Conservation (phyloP, 2,329 filamentous ascomycete species). For the Apiospora marii region DNA sequence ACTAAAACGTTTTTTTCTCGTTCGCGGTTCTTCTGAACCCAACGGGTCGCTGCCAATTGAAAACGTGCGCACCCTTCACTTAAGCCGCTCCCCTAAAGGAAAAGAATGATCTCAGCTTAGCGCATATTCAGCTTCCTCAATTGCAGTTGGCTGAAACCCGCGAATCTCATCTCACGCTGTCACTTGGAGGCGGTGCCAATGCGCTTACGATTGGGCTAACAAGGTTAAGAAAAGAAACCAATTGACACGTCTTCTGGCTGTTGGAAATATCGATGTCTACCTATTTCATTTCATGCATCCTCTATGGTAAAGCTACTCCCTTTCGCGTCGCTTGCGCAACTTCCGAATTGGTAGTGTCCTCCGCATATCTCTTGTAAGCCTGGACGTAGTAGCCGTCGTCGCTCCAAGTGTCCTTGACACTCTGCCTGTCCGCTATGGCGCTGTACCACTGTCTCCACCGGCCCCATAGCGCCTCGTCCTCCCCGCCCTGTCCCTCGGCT, state of each 20-base stretch:
- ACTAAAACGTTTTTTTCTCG: not conserved
- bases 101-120: not conserved
- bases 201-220: not conserved
- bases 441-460: conserved; percentile 71
- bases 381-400: conserved; percentile 71
- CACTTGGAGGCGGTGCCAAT: not conserved
- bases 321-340: conserved; percentile 69
- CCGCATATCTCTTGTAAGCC: conserved; percentile 73
- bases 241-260: not conserved
- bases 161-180: not conserved
- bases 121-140: not conserved
- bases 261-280: not conserved
- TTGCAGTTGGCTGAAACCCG: not conserved
- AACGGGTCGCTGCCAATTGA: not conserved
- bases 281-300: not conserved
- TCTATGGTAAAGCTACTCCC: conserved; percentile 68
- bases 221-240: not conserved
- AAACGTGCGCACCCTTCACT: not conserved
- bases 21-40: not conserved
- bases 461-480: conserved; percentile 65
- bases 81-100: too few relatives aligned
- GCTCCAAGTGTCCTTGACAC: conserved; percentile 73
- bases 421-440: conserved; percentile 66
- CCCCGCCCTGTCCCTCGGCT: conserved; percentile 34
- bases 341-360: conserved; percentile 68